These are phyloP conservation scores for Wickerhamiella brachini DNA, from an alignment of 805 yeast genomes.

Conservation along the genomic window DNA sequence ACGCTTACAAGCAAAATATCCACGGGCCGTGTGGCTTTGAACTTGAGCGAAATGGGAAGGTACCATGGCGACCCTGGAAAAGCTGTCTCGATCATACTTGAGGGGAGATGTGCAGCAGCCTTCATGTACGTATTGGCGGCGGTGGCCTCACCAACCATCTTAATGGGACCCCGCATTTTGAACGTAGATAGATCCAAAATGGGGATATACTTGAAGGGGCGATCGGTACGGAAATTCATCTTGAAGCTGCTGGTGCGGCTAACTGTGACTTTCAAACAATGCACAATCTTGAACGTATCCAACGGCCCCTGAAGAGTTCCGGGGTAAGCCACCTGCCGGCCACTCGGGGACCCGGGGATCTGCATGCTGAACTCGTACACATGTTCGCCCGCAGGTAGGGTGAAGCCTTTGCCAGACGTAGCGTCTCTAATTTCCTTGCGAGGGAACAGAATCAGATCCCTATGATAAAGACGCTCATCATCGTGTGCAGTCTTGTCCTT, in stretches of 20 bases:
- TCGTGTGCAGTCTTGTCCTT: not conserved
- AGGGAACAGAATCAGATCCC: conserved; percentile 5
- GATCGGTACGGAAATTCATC: conserved; percentile 5
- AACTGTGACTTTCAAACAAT: conserved; percentile 5
- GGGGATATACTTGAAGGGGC: conserved; percentile 3
- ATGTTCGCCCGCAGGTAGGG: conserved; percentile 6
- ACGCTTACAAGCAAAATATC: not conserved
- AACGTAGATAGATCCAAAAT: not conserved
- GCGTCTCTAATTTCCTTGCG: not conserved
- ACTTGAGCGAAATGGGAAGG: not conserved
- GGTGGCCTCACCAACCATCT: not conserved
- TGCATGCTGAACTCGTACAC: conserved; percentile 5
- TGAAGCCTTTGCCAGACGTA: conserved; percentile 4
- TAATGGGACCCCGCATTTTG: not conserved
- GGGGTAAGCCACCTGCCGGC: conserved; percentile 1
- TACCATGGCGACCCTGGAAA: not conserved
- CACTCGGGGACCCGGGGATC: conserved; percentile 2
- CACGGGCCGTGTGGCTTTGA: not conserved
- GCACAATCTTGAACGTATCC: not conserved
- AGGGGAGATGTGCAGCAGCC: not conserved
- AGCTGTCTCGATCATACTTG: not conserved
- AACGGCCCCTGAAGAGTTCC: conserved; percentile 1
- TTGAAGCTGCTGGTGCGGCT: conserved; percentile 2
- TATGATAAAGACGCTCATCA: conserved; percentile 1
- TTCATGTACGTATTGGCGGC: not conserved